These are phyloP conservation scores for Pichia norvegensis DNA, from an alignment of 1,139 yeast genomes.

Conservation along the genomic window DNA sequence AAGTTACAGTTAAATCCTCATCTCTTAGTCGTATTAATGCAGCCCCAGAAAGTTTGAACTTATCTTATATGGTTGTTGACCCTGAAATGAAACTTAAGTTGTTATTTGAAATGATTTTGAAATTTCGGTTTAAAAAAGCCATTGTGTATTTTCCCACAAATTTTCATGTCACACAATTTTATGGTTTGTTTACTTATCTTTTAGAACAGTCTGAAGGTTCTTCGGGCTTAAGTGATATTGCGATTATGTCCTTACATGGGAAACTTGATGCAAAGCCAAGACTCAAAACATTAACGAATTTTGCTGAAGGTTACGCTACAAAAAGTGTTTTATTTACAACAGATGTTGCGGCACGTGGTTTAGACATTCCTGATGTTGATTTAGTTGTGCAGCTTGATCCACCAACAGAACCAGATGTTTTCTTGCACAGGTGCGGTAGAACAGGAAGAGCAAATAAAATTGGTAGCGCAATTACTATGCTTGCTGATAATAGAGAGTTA, in stretches of 20 bases:
- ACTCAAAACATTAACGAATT: slow-evolving; percentile 56
- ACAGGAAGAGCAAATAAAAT: slow-evolving; percentile 84
- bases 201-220: slow-evolving; percentile 19
- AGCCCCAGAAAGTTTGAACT: slow-evolving; percentile 56
- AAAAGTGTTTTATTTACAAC: slow-evolving; percentile 70
- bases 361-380: slow-evolving; percentile 89
- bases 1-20: slow-evolving; percentile 59
- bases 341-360: slow-evolving; percentile 89
- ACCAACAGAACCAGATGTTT: slow-evolving; percentile 83
- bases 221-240: slow-evolving; percentile 24
- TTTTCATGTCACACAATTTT: slow-evolving; percentile 68
- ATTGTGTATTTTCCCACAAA: slow-evolving; percentile 93
- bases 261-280: slow-evolving; percentile 71
- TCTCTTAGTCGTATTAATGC: slow-evolving; percentile 31
- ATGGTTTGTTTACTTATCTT: slow-evolving; percentile 43
- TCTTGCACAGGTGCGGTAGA: slow-evolving; percentile 85
- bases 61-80: slow-evolving; percentile 53
- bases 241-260: slow-evolving; percentile 73
- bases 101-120: slow-evolving; percentile 46
- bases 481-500: slow-evolving; percentile 69
- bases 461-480: slow-evolving; percentile 71
- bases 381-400: slow-evolving; percentile 83
- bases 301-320: slow-evolving; percentile 37
- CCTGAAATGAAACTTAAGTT: slow-evolving; percentile 56
- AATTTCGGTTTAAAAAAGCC: slow-evolving; percentile 57